Evolutionary conservation across 169 alveolate species (phyloP).

Genomic region (Plasmodium coatneyi): DNA sequence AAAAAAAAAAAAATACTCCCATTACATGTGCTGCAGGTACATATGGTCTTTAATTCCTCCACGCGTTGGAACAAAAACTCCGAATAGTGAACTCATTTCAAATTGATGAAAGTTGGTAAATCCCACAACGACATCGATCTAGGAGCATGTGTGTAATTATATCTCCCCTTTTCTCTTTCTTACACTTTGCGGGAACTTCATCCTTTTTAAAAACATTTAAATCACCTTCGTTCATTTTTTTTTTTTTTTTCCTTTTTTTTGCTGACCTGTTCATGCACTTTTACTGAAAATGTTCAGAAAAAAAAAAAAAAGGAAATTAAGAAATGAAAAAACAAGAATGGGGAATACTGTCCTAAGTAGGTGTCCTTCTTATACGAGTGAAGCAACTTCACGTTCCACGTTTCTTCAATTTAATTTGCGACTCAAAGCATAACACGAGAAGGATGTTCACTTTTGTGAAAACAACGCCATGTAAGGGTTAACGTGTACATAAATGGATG

Average conservation of each 20-base stretch:
- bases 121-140: not conserved
- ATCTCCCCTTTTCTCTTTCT: slow-evolving; percentile 24
- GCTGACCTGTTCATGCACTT: not conserved
- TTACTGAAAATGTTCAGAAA: not conserved
- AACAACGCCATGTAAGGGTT: not conserved
- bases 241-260: slow-evolving; percentile 55
- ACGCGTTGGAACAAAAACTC: not conserved
- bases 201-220: slow-evolving; percentile 48
- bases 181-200: slow-evolving; percentile 76
- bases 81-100: not conserved
- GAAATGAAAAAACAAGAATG: not conserved
- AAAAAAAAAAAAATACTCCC: slow-evolving; percentile 1
- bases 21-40: not conserved
- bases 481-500: not conserved
- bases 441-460: not conserved
- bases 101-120: not conserved
- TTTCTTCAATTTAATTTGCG: not conserved
- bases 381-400: not conserved
- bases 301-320: not conserved
- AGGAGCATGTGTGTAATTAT: not conserved
- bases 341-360: not conserved
- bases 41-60: not conserved
- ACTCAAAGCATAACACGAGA: not conserved
- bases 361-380: not conserved
- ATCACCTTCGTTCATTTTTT: slow-evolving; percentile 36